Conservation (phyloP, 306 rosid species). For the Parietaria judaica region DNA sequence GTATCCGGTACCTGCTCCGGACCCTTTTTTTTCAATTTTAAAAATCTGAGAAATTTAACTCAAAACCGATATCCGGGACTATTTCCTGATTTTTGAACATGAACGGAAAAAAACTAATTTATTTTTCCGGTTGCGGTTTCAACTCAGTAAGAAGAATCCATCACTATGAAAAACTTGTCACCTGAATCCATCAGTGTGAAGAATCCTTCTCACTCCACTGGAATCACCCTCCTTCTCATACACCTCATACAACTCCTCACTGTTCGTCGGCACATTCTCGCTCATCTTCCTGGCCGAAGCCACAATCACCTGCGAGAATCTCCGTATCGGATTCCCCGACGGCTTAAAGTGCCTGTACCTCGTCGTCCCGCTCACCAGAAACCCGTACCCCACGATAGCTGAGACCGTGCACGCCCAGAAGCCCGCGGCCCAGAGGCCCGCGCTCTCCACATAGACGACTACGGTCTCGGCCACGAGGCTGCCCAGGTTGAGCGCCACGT, state of each 20-base stretch:
- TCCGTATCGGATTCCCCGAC: constrained; percentile 42
- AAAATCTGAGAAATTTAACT: no score
- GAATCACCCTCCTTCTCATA: constrained; percentile 22
- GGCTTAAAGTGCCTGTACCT: constrained; percentile 47
- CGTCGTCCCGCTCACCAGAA: constrained; percentile 33
- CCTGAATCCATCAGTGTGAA: constrained; percentile 48
- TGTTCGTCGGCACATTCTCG: constrained; percentile 27
- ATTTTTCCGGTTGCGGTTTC: no score
- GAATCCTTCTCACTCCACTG: constrained; percentile 27
- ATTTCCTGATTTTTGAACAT: no score
- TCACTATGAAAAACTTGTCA: constrained; percentile 12
- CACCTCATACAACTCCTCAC: constrained; percentile 38
- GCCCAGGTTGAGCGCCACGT: constrained; percentile 51
- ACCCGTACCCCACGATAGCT: constrained; percentile 24
- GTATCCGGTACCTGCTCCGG: no score
- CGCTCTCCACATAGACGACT: constrained; percentile 39
- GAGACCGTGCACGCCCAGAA: constrained; percentile 41
- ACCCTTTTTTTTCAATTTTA: no score
- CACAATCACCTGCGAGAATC: constrained; percentile 44
- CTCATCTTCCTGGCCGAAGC: constrained; percentile 40
- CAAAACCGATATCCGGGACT: no score
- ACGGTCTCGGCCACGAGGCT: constrained; percentile 44
- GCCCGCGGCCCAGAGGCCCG: constrained; percentile 48
- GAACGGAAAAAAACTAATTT: no score
- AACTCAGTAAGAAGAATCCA: neutral